phyloP scores from a whole-genome alignment of 352 stramenopile species.

The Blastocystis sp. region DNA sequence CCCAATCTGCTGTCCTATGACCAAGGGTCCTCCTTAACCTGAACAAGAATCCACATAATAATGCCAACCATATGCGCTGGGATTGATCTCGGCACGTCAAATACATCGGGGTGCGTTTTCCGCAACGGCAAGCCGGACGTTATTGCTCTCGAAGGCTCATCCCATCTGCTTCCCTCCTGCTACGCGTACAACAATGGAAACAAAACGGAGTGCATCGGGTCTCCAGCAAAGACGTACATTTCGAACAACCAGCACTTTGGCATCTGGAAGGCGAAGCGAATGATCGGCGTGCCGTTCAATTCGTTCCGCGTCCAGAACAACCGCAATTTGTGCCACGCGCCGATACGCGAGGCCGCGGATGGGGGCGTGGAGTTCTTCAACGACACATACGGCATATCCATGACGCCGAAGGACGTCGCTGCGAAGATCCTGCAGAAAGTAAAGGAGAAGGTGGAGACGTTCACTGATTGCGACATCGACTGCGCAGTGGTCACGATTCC shows the following conservation, averaged over 20 bases:
- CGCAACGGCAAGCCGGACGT: not conserved
- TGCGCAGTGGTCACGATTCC: conserved; percentile 5
- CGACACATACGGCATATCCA: not conserved
- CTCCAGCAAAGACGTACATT: not conserved
- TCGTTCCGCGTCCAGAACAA: not conserved
- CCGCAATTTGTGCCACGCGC: not conserved
- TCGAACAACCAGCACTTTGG: not conserved
- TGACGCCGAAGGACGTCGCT: not conserved
- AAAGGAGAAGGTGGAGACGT: not conserved
- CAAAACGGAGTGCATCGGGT: not conserved
- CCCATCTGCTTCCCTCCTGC: not conserved
- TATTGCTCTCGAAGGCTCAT: not conserved
- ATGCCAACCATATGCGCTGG: conserved; percentile 16
- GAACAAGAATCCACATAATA: no score
- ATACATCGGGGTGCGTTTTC: not conserved
- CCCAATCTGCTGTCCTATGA: no score
- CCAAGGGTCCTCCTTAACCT: no score
- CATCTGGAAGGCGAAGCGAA: not conserved
- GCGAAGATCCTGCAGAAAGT: not conserved
- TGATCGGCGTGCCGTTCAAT: conserved; percentile 1
- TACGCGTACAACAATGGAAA: not conserved
- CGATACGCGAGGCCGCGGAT: not conserved
- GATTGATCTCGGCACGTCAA: conserved; percentile 45
- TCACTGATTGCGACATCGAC: not conserved
- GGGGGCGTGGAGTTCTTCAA: not conserved